Evolutionary conservation across 2,329 filamentous ascomycete genomes (phyloP), one percentile per base, ranked within the genome.

Genomic region (Colletotrichum spinosum): DNA sequence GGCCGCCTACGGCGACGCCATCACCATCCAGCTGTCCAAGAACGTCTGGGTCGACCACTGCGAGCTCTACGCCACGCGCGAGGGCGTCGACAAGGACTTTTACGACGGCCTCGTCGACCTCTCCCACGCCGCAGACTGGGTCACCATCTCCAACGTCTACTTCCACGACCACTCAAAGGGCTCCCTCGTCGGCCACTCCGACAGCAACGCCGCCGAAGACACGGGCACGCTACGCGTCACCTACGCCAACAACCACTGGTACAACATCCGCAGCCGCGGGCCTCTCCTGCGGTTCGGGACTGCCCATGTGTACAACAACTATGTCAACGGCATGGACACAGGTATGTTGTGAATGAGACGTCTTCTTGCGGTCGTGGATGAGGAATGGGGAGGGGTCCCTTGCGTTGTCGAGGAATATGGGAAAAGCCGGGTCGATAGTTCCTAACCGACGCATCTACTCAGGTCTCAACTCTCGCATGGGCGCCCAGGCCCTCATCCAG

Each of bases 11-110:
- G 86, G 86, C 15, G 87, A 89, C 68, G 84, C 83, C 50, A 82
- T 89, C 69, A 83, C 81, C 59, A 83, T 88, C 55, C 81, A 88
- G 72, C 72, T 71, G 3, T 80, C 82, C 49, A 83, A 73, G 60
- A 87, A 88, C 63, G 79, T 86, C 68, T 90, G 88, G 88, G 77
- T 90, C 53, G 88, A 90, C 75, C 88, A 90, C 77, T 81, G 82
- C 72, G 87, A 90, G 67, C 79, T 90, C 11, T 86, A 83, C 6
- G 86, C 84, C n/a, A 66, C 66, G 7, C 53, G 66, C 6, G 55
- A 59, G 13, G 83, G 89, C 33, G 79, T 83, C 68, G 85, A 82
- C 78, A 90, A 90, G 77, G 87, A 90, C 77, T 88, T 86, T 76
- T 90, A 90, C 72, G 88, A 90, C 61, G 88, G 88, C 11, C 82